Base-by-base conservation (phyloP, 805 yeast genomes). In the Lipomyces yamadae region DNA sequence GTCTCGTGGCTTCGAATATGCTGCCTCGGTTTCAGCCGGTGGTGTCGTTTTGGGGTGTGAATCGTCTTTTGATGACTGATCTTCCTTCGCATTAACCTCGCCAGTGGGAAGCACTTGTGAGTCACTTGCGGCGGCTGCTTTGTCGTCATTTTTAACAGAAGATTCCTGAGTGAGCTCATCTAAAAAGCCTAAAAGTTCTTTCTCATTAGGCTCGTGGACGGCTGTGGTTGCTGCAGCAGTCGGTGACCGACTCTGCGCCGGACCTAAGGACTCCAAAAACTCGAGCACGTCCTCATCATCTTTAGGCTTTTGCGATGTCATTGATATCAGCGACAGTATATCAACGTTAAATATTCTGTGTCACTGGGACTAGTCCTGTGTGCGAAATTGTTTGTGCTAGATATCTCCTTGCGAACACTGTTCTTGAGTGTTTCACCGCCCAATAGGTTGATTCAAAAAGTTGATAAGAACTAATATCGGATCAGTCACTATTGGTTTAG, bases 131-230 rank as follows among this genome's bases (percentile, higher is more conserved):
- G 15, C 15, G 24, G 15, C 29, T 10, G 56, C 64, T 8, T 8
- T 42, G 37, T 56, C 57, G 30, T 18, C 42, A 8, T 35, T 7
- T 10, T 58, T 58, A 52, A 13, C 32, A 15, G 72, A 65, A 29
- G 66, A 64, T 8, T 73, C 73, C 62, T 72, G 76, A 45, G 80
- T 72, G 37, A 81, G 72, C 60, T 80, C 78, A 67, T 80, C 83
- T 37, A 81, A 70, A 60, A 81, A 80, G 6, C 81, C 83, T 65
- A 80, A 74, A 37, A 81, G 73, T 45, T 81, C 82, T n/a, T 79
- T 80, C 58, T 80, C 78, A 3, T 62, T 59, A 7, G 67, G 65
- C 42, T 64, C 70, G 29, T 39, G 29, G 34, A 15, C 32, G n/a
- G 62, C 18, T 11, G 64, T 15, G 5, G 64, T 50, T 13, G 30